phyloP scores from a whole-genome alignment of 441 rosid genomes.

The Pelargonium fulgidum region DNA sequence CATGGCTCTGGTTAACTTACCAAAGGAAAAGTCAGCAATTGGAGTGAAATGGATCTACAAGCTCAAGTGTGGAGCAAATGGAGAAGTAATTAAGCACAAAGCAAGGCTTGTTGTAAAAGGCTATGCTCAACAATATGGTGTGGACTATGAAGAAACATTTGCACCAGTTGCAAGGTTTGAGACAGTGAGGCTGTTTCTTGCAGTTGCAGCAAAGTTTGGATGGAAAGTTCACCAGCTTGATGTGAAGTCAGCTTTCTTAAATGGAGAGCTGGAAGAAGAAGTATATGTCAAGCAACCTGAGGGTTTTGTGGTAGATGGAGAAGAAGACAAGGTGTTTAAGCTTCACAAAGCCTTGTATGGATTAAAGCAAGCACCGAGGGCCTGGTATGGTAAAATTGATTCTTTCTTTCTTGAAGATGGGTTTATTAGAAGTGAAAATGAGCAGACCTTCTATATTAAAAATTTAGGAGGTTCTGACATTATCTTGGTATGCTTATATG shows the following conservation, averaged over 20 bases:
- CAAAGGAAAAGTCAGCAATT: background rate
- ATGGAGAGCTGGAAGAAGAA: background rate
- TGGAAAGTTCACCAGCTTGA: constrained; percentile 1
- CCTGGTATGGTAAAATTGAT: no score
- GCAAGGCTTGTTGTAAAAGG: background rate
- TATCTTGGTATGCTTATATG: no score
- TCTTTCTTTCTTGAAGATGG: no score
- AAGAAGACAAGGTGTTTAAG: no score
- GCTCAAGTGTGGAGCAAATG: background rate
- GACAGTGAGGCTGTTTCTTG: background rate
- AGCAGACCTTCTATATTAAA: no score
- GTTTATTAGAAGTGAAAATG: no score
- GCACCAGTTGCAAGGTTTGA: background rate
- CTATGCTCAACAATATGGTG: background rate
- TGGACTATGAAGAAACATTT: constrained; percentile 1
- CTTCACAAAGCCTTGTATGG: no score
- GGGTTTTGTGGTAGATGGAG: background rate
- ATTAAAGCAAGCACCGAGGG: no score
- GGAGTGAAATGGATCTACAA: constrained; percentile 11
- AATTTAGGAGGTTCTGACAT: no score
- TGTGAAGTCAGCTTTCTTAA: constrained; percentile 6
- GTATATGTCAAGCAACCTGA: background rate
- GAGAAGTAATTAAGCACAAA: constrained; percentile 1
- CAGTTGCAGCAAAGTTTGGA: background rate
- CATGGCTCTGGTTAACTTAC: background rate